Evolutionary conservation across 2,329 filamentous ascomycete species (phyloP), one percentile per base, ranked within the genome.

Genomic region (Talaromyces sp.): DNA sequence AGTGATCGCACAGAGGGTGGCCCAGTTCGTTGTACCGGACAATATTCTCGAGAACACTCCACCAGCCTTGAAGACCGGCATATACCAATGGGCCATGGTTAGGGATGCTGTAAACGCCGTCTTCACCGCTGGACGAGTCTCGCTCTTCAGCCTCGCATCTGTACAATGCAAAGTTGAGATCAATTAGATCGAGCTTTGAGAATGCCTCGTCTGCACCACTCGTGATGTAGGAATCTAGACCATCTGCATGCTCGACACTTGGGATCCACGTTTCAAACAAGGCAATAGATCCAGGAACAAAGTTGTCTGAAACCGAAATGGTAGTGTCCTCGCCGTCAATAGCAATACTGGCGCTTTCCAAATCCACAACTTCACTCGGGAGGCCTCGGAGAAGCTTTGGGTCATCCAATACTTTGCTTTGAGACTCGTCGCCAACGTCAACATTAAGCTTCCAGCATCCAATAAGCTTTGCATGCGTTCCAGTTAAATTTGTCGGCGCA

Each of bases 61-160:
- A 96, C 94, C 95, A 99, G 42, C 96, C 96, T 75, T 99, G 95
- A n/a, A 99, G 83, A 64, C 95, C 95, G 63, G 94, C 94, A 75
- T 98, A 99, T 2, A 97, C 91, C 50, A 97, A 83, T 63, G 89
- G 87, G 2, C 93, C 94, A 71, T 92, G 82, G 1, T 88, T 88
- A 1, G 95, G 95, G 65, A 99, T 89, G 58, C 88, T 85, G 77
- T 98, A 99, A 8, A 88, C 88, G n/a, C 95, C 94, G 72, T 97
- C 91, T 63, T 85, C 83, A 4, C 92, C 91, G 57, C 83, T 84
- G 65, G 90, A 96, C 6, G 85, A 86, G 67, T 95, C 92, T 55
- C 86, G 85, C 75, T 91, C 96, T 75, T 99, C 95, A 3, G 92
- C 87, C 64, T 98, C 93, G 66, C 91, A 96, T 63, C 92, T 87